These are phyloP conservation scores for Trichomonascaceae sp. DNA, from an alignment of 1,139 yeast genomes.

Conservation along the genomic window DNA sequence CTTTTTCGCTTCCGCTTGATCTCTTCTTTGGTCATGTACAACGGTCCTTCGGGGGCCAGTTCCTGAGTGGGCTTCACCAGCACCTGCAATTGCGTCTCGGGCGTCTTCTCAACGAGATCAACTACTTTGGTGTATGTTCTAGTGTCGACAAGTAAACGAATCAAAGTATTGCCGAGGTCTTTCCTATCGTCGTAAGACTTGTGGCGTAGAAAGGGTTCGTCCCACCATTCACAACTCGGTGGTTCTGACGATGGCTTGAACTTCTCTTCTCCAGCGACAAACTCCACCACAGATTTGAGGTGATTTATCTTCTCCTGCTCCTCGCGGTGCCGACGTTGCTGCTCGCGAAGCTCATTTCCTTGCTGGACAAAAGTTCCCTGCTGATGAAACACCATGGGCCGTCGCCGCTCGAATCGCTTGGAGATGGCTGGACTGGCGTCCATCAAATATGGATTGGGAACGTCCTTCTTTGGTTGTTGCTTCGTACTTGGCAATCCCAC, in stretches of 20 bases:
- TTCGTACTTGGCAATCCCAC: too few species aligned
- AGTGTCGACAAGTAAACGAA: too few species aligned
- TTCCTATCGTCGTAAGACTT: constrained; percentile 23
- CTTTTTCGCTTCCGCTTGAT: constrained; percentile 60
- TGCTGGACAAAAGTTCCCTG: constrained; percentile 48
- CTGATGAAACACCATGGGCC: constrained; percentile 37
- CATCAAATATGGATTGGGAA: constrained; percentile 48
- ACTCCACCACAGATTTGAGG: constrained; percentile 37
- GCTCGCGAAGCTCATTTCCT: too few species aligned
- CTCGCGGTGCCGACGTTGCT: constrained; percentile 32
- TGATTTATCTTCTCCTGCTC: constrained; percentile 22
- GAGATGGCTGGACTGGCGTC: constrained; percentile 20
- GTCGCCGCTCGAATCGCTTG: constrained; percentile 21
- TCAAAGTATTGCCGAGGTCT: too few species aligned
- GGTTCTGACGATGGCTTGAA: constrained; percentile 35
- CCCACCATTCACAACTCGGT: constrained; percentile 79
- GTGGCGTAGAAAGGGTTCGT: constrained; percentile 29
- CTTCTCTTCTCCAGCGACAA: constrained; percentile 37
- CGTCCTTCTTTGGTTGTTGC: too few species aligned
- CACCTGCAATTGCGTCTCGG: too few species aligned
- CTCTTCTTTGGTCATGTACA: constrained; percentile 67
- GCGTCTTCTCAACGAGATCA: too few species aligned
- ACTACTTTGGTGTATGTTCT: too few species aligned
- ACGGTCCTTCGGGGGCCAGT: too few species aligned
- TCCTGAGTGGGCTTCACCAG: too few species aligned